Conservation (phyloP, 1,284 basidiomycete genomes). For the Cutaneotrichosporon sp. region DNA sequence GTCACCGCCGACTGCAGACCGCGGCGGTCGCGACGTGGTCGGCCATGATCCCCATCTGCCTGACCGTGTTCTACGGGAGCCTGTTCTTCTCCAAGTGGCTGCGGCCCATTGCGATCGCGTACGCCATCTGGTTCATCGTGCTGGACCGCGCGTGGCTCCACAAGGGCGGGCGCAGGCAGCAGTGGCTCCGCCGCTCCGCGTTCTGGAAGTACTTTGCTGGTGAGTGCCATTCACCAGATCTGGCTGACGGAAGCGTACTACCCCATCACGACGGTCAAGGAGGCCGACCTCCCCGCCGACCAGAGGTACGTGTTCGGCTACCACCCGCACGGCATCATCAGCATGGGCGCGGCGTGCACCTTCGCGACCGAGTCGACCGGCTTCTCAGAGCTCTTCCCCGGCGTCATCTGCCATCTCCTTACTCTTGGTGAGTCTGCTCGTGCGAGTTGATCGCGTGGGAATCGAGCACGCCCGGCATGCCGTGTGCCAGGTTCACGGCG, state of each 20-base stretch:
- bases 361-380: conserved; percentile 94
- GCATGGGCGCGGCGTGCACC: conserved; percentile 84
- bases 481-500: too few species aligned
- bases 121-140: conserved; percentile 71
- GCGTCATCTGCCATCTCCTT: conserved; percentile 87
- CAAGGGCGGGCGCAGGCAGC: conserved; percentile 71
- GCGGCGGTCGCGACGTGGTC: conserved; percentile 86
- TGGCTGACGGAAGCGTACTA: conserved; percentile 75
- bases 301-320: conserved; percentile 97
- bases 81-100: conserved; percentile 65
- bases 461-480: too few species aligned
- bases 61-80: conserved; percentile 71
- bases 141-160: conserved; percentile 74
- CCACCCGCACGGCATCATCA: conserved; percentile 94
- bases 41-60: conserved; percentile 69
- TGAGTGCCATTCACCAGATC: conserved; percentile 22
- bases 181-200: conserved; percentile 68
- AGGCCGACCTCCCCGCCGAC: conserved; percentile 84
- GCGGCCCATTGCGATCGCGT: conserved; percentile 72
- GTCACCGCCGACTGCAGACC: conserved; percentile 71
- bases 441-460: too few species aligned
- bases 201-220: conserved; percentile 65
- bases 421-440: conserved; percentile 68
- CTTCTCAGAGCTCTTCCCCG: conserved; percentile 86
- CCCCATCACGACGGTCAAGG: conserved; percentile 61